Percentiles rank a stretch among this genome's conserved stretches.
phyloP scores from a whole-genome alignment of 768 basidiomycete genomes.

The Suillus alpinus region DNA sequence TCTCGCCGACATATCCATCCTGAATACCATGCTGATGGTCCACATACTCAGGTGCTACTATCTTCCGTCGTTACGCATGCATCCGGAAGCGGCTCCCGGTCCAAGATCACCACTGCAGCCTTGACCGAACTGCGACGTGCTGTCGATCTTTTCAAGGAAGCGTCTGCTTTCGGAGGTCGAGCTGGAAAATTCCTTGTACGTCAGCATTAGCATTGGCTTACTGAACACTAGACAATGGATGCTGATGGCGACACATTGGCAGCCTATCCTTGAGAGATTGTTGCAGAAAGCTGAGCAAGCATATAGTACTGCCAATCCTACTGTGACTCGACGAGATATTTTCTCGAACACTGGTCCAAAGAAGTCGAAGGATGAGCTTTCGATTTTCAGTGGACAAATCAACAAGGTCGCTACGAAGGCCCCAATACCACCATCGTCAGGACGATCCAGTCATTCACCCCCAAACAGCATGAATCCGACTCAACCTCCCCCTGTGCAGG shows the following conservation, averaged over 20 bases:
- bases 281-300: slow-evolving; percentile 58
- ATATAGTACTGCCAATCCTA: slow-evolving; percentile 45
- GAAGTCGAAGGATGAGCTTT: slow-evolving; percentile 63
- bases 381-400: slow-evolving; percentile 75
- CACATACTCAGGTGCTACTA: slow-evolving; percentile 58
- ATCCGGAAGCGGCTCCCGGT: slow-evolving; percentile 40
- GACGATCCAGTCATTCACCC: slow-evolving; percentile 8
- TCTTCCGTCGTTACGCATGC: slow-evolving; percentile 75
- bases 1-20: neutral
- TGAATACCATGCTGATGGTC: slow-evolving; percentile 5
- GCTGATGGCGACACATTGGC: neutral
- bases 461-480: slow-evolving; percentile 13
- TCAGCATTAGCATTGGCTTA: slow-evolving; percentile 7
- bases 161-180: slow-evolving; percentile 61
- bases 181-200: slow-evolving; percentile 69
- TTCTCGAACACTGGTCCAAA: slow-evolving; percentile 48
- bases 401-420: slow-evolving; percentile 56
- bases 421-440: slow-evolving; percentile 16
- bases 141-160: slow-evolving; percentile 61
- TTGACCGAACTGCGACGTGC: slow-evolving; percentile 59
- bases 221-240: neutral
- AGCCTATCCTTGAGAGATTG: slow-evolving; percentile 68
- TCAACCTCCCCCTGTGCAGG: slow-evolving; percentile 1
- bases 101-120: slow-evolving; percentile 70
- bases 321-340: slow-evolving; percentile 48